Conservation (phyloP, 345 rosid genomes). For the Turritis glabra region DNA sequence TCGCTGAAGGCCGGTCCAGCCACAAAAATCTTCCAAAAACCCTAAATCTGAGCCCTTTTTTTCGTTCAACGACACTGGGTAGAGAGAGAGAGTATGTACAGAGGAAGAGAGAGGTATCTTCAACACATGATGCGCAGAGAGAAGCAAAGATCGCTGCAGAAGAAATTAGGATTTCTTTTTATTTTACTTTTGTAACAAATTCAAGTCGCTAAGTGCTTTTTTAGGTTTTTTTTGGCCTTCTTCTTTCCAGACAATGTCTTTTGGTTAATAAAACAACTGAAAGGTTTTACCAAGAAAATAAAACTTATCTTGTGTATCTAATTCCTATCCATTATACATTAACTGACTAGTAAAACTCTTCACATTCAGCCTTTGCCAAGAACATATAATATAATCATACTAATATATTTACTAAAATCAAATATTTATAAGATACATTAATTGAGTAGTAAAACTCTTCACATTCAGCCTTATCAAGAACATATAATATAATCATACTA, state of each 20-base stretch:
- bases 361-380: too few relatives aligned
- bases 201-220: background rate
- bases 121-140: constrained; percentile 29
- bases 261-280: background rate
- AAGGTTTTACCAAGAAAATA: background rate
- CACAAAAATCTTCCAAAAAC: constrained; percentile 30
- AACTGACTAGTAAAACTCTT: too few relatives aligned
- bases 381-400: too few relatives aligned
- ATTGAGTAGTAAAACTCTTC: too few relatives aligned
- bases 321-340: too few relatives aligned
- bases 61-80: constrained; percentile 17
- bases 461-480: too few relatives aligned
- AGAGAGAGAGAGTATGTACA: constrained; percentile 40
- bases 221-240: constrained; percentile 13
- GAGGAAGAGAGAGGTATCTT: constrained; percentile 31
- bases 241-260: constrained; percentile 11
- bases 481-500: too few relatives aligned
- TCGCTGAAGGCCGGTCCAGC: constrained; percentile 22
- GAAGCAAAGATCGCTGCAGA: constrained; percentile 33
- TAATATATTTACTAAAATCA: too few relatives aligned
- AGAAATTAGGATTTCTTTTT: background rate
- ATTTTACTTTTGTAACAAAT: background rate
- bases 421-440: too few relatives aligned
- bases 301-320: too few relatives aligned
- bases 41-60: constrained; percentile 35